Evolutionary conservation across 495 filamentous ascomycete species (phyloP), one percentile per base, ranked within the genome.

Genomic region (Penicillium lividum): DNA sequence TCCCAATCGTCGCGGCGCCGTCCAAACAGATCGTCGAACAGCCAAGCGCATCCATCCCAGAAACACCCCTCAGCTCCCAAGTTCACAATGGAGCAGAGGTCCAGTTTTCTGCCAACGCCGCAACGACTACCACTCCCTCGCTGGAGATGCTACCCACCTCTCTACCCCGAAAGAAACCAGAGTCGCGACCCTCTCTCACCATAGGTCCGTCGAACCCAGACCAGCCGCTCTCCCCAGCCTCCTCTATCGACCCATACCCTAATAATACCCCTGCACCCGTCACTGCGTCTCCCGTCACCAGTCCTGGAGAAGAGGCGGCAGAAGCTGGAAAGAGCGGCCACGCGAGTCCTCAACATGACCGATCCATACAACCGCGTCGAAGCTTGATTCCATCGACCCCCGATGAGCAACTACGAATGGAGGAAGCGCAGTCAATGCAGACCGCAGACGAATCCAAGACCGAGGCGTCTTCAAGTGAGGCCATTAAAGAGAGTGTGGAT

Each of bases 361-460:
- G 65, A 45, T 27, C 64, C 25, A 40, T 54, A 8, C 62, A 64
- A 18, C 46, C 62, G 34, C 65, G 64, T 10, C 48, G 65, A 43
- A 65, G 54, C 44, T 54, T 73, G 33, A 63, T 75, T 49, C 74
- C 75, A 11, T 73, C 78, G 2, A 80, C 78, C 8, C 77, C 80
- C 0, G 75, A 82, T 58, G 79, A 78, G 58, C 80, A 82, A 54
- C 66, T 81, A 55, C 73, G 73, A 7, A 33, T 82, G 46, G 80
- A 82, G 61, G 80, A 80, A 60, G 77, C 75, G 11, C 78, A 76
- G 34, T 76, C 78, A 15, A 62, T 75, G 46, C 71, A 68, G 25
- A 68, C 51, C 18, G 54, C 63, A 11, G 64, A 60, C 4, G 66
- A 71, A 49, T 52, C 46, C n/a, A 46, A 51, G 16, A 25, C 47